These are phyloP conservation scores for Euphorbia celastroides DNA, from an alignment of 441 rosid species.

Conservation along the genomic window DNA sequence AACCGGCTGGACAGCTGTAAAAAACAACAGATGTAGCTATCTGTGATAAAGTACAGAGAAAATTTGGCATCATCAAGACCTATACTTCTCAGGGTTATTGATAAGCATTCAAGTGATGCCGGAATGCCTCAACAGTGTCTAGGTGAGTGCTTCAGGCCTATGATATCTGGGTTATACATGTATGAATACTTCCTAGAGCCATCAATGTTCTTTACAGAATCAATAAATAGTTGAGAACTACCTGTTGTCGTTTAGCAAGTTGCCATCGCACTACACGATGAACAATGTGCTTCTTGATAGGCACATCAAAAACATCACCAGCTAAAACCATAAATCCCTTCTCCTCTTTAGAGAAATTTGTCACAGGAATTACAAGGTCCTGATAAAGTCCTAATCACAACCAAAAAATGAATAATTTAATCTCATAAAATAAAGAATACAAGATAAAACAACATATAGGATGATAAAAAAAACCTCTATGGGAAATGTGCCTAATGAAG, in stretches of 20 bases:
- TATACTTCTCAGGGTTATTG: too few species aligned
- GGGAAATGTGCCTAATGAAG: not conserved
- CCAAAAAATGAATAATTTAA: not conserved
- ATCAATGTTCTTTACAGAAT: slow-evolving; percentile 3
- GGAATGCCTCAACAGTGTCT: too few species aligned
- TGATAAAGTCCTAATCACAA: slow-evolving; percentile 47
- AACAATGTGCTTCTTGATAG: slow-evolving; percentile 84
- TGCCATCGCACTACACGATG: slow-evolving; percentile 90
- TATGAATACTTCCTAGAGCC: not conserved
- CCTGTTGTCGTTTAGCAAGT: slow-evolving; percentile 94
- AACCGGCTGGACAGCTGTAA: not conserved
- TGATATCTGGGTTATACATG: too few species aligned
- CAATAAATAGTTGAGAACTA: slow-evolving; percentile 21
- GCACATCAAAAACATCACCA: slow-evolving; percentile 90
- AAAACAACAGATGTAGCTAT: slow-evolving; percentile 1
- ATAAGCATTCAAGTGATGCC: too few species aligned
- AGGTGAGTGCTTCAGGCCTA: too few species aligned
- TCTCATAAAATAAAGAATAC: slow-evolving; percentile 7
- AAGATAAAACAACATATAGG: not conserved
- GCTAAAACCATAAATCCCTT: slow-evolving; percentile 77
- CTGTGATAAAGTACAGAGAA: not conserved
- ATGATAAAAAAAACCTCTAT: not conserved
- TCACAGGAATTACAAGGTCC: slow-evolving; percentile 74
- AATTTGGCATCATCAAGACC: not conserved
- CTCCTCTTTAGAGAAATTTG: slow-evolving; percentile 66